Percentiles rank a stretch among this genome's conserved stretches.
These are phyloP conservation scores for Penicillium palitans DNA, from an alignment of 2,329 filamentous ascomycete species.

Conservation along the genomic window DNA sequence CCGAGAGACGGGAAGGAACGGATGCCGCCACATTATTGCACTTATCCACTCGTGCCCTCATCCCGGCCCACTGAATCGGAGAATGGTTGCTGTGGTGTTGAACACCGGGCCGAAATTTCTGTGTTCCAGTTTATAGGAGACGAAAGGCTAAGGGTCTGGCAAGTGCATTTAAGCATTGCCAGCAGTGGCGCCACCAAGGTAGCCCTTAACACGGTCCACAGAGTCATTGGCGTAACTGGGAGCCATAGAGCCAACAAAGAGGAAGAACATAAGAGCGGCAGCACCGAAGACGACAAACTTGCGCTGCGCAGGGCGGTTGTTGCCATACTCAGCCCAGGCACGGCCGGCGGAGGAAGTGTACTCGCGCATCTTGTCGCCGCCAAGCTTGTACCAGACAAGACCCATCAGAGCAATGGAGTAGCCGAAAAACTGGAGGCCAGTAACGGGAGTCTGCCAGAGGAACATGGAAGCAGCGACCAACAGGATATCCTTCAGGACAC, in stretches of 20 bases:
- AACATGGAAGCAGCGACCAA: slow-evolving; percentile 74
- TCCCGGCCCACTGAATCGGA: not conserved
- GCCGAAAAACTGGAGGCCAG: slow-evolving; percentile 70
- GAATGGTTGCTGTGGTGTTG: not conserved
- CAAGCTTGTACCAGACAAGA: slow-evolving; percentile 69
- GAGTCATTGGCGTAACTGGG: slow-evolving; percentile 50
- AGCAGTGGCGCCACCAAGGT: slow-evolving; percentile 37
- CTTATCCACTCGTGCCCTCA: not conserved
- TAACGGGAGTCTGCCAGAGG: slow-evolving; percentile 74
- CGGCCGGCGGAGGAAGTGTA: slow-evolving; percentile 71
- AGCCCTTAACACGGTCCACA: slow-evolving; percentile 37
- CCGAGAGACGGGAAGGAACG: slow-evolving; percentile 17
- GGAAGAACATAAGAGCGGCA: slow-evolving; percentile 65
- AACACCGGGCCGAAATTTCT: not conserved
- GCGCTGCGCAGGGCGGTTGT: slow-evolving; percentile 71
- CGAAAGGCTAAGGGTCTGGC: not conserved
- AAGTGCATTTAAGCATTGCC: slow-evolving; percentile 33
- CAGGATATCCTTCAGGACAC: slow-evolving; percentile 85
- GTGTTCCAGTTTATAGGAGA: slow-evolving; percentile 4
- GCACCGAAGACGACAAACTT: slow-evolving; percentile 71
- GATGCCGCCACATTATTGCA: not conserved
- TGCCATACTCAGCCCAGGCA: slow-evolving; percentile 84
- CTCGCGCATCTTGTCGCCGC: slow-evolving; percentile 76
- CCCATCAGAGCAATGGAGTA: slow-evolving; percentile 71
- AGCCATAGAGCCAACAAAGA: slow-evolving; percentile 65